Evolutionary conservation across 140 eudicot genomes (phyloP).

Genomic region (Flaveria floridana): DNA sequence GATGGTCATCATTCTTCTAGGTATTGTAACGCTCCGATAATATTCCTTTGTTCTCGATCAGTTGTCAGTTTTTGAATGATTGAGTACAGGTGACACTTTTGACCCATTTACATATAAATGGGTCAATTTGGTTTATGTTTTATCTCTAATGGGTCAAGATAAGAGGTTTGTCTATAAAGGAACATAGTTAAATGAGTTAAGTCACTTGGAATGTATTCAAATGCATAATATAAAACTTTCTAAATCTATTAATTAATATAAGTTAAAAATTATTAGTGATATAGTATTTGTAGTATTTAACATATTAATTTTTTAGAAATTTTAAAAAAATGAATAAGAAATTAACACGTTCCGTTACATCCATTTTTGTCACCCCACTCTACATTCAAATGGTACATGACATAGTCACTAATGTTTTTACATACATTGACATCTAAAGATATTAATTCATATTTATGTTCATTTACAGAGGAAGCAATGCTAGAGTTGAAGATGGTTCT

Average conservation of each 20-base stretch:
- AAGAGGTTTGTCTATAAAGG: too few relatives aligned
- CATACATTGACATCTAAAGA: constrained; percentile 6
- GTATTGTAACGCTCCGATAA: constrained; percentile 33
- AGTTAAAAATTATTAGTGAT: neutral
- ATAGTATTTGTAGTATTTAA: neutral
- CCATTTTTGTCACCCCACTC: neutral
- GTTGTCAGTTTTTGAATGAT: neutral
- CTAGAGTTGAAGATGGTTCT: constrained; percentile 66
- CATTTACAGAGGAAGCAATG: constrained; percentile 64
- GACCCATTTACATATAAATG: neutral
- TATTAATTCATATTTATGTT: constrained; percentile 12
- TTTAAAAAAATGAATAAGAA: neutral
- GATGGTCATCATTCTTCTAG: constrained; percentile 78
- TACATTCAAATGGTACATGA: neutral
- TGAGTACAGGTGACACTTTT: constrained; percentile 4
- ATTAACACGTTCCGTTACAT: neutral
- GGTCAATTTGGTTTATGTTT: neutral
- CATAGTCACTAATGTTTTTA: neutral
- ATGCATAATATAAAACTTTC: neutral
- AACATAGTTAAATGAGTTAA: neutral
- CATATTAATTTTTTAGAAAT: neutral
- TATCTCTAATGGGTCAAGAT: neutral
- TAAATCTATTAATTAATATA: neutral
- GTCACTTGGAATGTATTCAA: neutral
- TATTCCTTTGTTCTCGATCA: constrained; percentile 4